Evolutionary conservation across 345 rosid species (phyloP).

Genomic region (Excoecaria agallocha): DNA sequence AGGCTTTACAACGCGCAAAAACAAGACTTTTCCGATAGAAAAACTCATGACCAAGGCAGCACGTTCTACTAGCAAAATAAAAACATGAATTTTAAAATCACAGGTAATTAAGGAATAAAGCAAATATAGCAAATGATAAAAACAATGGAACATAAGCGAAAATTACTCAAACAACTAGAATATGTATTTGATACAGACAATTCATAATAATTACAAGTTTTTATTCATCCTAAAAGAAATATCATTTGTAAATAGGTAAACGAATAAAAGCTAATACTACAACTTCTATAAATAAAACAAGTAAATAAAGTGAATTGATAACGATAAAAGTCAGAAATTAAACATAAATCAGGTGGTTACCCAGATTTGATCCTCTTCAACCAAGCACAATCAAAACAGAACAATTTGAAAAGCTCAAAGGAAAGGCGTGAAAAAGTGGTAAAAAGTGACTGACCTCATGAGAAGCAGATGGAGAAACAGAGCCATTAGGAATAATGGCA

Average conservation of each 20-base stretch:
- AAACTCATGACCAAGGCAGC: not conserved
- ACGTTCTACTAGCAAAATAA: not conserved
- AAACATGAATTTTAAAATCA: not conserved
- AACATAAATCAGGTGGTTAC: not conserved
- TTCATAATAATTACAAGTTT: not conserved
- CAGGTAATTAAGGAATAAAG: not conserved
- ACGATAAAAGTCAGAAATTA: not conserved
- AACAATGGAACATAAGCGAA: not conserved
- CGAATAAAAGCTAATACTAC: not conserved
- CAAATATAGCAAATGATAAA: not conserved
- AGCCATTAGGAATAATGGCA: constrained; percentile 40
- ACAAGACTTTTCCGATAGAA: not conserved
- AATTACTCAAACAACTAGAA: not conserved
- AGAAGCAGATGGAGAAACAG: constrained; percentile 39
- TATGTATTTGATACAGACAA: not conserved
- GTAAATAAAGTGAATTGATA: not conserved
- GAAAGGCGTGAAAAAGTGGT: not conserved
- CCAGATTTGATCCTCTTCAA: not conserved
- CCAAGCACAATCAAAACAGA: not conserved
- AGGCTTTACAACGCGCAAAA: not conserved
- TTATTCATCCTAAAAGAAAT: not conserved
- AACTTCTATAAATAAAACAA: not conserved
- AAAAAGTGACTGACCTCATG: constrained; percentile 38
- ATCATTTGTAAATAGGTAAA: not conserved
- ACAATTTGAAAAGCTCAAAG: not conserved